Evolutionary conservation across 768 basidiomycete species (phyloP).

Genomic region (Tylopilus subfusipes): DNA sequence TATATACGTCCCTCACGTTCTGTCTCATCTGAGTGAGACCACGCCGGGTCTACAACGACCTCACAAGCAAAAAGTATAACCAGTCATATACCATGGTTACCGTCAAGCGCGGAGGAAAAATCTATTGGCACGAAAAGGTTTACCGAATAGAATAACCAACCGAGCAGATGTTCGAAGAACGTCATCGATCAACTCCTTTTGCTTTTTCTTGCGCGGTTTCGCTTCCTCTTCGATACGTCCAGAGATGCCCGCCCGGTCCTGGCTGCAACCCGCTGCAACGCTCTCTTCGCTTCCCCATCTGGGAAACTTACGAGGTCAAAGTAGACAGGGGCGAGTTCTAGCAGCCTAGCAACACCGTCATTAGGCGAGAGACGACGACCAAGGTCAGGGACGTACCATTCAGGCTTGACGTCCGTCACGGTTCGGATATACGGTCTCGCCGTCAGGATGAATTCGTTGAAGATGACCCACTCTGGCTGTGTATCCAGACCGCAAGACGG

Average conservation of each 20-base stretch:
- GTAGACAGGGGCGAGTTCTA: slow-evolving; percentile 61
- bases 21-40: no score
- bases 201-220: no score
- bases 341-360: slow-evolving; percentile 40
- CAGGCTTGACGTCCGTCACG: slow-evolving; percentile 81
- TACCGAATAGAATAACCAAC: no score
- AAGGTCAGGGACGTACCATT: slow-evolving; percentile 71
- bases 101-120: no score
- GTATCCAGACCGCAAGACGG: slow-evolving; percentile 84
- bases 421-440: slow-evolving; percentile 86
- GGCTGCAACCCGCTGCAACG: slow-evolving; percentile 49
- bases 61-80: no score
- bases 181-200: no score
- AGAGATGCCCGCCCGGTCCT: slow-evolving; percentile 51
- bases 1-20: no score
- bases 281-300: slow-evolving; percentile 67
- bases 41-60: no score
- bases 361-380: no score
- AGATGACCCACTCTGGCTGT: slow-evolving; percentile 88
- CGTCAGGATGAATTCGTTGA: slow-evolving; percentile 94
- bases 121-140: no score
- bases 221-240: slow-evolving; percentile 6
- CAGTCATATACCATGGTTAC: no score
- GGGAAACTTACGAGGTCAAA: slow-evolving; percentile 66
- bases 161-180: no score